Evolutionary conservation across 768 basidiomycete species (phyloP).

Genomic region (Cyclocybe aegerita): DNA sequence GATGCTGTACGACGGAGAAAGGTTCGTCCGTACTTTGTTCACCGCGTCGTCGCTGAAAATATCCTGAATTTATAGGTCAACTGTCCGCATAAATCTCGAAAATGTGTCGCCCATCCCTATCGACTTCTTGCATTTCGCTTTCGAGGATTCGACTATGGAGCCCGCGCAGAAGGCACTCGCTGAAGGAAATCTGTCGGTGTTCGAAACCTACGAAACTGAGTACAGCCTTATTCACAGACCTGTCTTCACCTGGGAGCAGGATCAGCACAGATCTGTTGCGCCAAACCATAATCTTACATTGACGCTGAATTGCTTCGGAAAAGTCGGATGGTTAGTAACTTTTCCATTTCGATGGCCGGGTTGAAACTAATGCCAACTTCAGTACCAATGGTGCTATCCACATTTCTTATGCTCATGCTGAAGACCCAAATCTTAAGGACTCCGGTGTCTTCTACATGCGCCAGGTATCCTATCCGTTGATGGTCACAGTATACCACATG

Average conservation of each 20-base stretch:
- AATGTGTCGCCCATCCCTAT: slow-evolving; percentile 83
- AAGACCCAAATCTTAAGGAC: slow-evolving; percentile 38
- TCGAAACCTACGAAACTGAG: slow-evolving; percentile 90
- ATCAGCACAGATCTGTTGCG: slow-evolving; percentile 48
- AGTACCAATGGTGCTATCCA: slow-evolving; percentile 81
- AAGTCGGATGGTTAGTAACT: slow-evolving; percentile 83
- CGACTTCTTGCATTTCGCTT: slow-evolving; percentile 82
- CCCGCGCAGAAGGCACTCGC: slow-evolving; percentile 74
- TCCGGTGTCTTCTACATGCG: slow-evolving; percentile 77
- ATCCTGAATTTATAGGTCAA: slow-evolving; percentile 52
- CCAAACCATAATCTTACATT: slow-evolving; percentile 74
- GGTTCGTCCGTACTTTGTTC: slow-evolving; percentile 42
- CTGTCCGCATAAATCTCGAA: slow-evolving; percentile 83
- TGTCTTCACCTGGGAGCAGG: slow-evolving; percentile 74
- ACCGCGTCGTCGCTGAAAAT: slow-evolving; percentile 7
- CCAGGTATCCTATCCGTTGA: slow-evolving; percentile 83
- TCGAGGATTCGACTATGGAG: slow-evolving; percentile 87
- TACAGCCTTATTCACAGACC: slow-evolving; percentile 74
- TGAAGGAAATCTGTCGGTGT: slow-evolving; percentile 79
- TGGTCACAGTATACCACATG: slow-evolving; percentile 95
- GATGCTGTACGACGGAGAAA: slow-evolving; percentile 95
- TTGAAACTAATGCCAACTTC: slow-evolving; percentile 13
- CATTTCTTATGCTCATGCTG: slow-evolving; percentile 77
- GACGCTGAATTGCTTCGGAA: slow-evolving; percentile 78
- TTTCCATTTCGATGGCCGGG: not conserved